Evolutionary conservation across 768 basidiomycete species (phyloP), one percentile per base, ranked within the genome.

Genomic region (Serendipita sp.): DNA sequence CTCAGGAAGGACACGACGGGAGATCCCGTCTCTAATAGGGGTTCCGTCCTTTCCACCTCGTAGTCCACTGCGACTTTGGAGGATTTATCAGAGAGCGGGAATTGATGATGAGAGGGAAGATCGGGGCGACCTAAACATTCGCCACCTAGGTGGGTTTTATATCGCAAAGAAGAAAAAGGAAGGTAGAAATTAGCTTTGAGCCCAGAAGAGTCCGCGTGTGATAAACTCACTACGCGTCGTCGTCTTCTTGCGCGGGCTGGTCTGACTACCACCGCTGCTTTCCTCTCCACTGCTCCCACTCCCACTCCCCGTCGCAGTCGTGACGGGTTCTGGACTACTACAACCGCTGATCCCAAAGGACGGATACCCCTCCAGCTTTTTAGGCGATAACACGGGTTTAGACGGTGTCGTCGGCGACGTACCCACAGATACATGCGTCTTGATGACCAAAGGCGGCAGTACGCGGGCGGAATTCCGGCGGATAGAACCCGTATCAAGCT

Each of bases 221-320:
- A 38, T 38, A 14, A 38, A 38, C 38, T 38, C 38, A 38, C 38
- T 14, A 7, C 38, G 38, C 14, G 38, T 5, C 24, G 9, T 14
- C 48, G 9, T 22, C 11, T 22, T 58, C 26, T n/a, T 22, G 53
- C 33, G 26, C 20, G 53, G 53, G 26, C 24, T 28, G 11, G 30
- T 28, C 9, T 33, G 26, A 33, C 14, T n/a, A 31, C 53, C 22
- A 26, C 53, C 22, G 53, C 24, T 33, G 28, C 53, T 58, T 24
- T 58, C 53, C 33, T 58, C 53, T n/a, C 53, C 53, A 31, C 53
- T 58, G 53, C 53, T 58, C 11, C 53, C 53, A 31, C 53, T 58
- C 26, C 53, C 53, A 33, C 14, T 51, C 16, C 9, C 22, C 13
- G 24, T 58, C 26, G 2, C 30, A 58, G 53, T 24, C 11, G 53